These are phyloP conservation scores for Candida ascalaphidarum DNA, from an alignment of 805 yeast genomes.

Conservation along the genomic window DNA sequence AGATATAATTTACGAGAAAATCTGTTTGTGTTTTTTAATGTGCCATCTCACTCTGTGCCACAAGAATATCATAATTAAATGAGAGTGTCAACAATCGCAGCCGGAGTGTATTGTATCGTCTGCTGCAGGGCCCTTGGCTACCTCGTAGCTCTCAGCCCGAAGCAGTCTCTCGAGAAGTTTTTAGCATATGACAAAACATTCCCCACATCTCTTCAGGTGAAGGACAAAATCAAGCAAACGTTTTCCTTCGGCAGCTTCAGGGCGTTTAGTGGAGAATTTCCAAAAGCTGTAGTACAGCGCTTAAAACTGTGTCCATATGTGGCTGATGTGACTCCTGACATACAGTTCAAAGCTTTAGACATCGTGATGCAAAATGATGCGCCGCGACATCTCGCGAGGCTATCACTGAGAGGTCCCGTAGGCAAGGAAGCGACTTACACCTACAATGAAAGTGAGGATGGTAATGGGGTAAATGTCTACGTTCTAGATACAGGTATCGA, in stretches of 20 bases:
- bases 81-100: no score
- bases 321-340: conserved; percentile 62
- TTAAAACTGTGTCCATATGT: conserved; percentile 54
- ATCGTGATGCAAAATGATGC: conserved; percentile 31
- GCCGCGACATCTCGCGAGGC: conserved; percentile 61
- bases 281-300: conserved; percentile 36
- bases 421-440: conserved; percentile 28
- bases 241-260: conserved; percentile 64
- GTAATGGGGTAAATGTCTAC: conserved; percentile 79
- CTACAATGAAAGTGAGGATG: conserved; percentile 57
- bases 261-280: conserved; percentile 60
- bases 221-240: conserved; percentile 39
- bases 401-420: conserved; percentile 24
- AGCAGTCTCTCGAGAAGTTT: conserved; percentile 40
- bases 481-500: conserved; percentile 78
- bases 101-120: no score
- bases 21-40: no score
- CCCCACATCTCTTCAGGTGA: conserved; percentile 30
- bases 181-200: conserved; percentile 34
- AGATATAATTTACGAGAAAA: no score
- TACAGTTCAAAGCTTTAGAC: conserved; percentile 48
- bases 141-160: conserved; percentile 43
- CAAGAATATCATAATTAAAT: no score
- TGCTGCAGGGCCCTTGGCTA: conserved; percentile 22
- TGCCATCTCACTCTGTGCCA: no score